phyloP scores from a whole-genome alignment of 169 alveolate genomes.

The Plasmodium cynomolgi region DNA sequence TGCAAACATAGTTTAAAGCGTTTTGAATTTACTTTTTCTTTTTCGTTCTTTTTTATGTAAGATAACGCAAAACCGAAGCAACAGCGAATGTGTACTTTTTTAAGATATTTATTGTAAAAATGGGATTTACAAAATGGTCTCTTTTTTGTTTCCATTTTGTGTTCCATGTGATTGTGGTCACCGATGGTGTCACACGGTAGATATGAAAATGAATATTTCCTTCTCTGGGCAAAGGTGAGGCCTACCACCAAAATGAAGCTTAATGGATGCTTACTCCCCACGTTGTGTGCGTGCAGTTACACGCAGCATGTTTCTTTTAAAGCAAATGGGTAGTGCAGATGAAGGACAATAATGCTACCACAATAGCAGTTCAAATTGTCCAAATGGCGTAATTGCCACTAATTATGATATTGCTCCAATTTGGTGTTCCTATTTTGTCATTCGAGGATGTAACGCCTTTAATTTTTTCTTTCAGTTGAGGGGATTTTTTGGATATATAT shows the following conservation, averaged over 20 bases:
- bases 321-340: background rate
- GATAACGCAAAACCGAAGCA: background rate
- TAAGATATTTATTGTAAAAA: background rate
- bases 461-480: background rate
- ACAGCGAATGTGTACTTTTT: background rate
- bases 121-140: background rate
- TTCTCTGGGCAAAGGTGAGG: background rate
- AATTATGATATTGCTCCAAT: background rate
- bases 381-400: background rate
- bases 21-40: background rate
- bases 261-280: background rate
- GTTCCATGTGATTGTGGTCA: background rate
- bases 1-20: background rate
- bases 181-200: background rate
- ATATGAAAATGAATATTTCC: background rate
- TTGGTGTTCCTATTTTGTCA: background rate
- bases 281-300: background rate
- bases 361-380: background rate
- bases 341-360: background rate
- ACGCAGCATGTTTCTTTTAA: background rate
- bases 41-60: background rate
- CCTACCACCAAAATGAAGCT: background rate
- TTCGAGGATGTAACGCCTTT: background rate
- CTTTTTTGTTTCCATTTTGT: background rate
- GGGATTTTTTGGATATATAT: background rate